Evolutionary conservation across 2,329 filamentous ascomycete genomes (phyloP), one percentile per base, ranked within the genome.

Genomic region (Aspergillus sclerotialis): DNA sequence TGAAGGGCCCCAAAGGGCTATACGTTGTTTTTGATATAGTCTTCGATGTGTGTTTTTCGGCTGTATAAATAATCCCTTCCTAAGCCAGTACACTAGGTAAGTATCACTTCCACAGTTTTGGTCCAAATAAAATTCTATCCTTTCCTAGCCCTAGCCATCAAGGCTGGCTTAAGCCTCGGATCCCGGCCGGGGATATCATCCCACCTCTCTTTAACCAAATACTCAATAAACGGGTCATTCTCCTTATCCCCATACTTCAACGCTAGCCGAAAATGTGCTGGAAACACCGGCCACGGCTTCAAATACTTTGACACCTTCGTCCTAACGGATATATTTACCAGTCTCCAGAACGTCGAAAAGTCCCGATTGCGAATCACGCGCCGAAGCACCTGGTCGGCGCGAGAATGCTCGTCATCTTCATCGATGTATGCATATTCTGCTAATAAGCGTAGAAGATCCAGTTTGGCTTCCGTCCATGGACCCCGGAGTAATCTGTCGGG

Each of bases 361-460:
- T 58, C 50, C 1, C 61, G 51, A n/a, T 49, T 50, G 13, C 54
- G 48, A 33, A 65, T 64, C 24, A 63, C 42, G 28, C 53, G 46
- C 5, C 52, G 47, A 2, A 63, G 46, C 3, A 60, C 48, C 1
- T 45, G 46, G 12, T 49, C 50, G 1, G 60, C 59, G 6, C 62
- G 54, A 1, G 51, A 38, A 6, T 42, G 45, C 1, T 25, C 26
- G 3, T 49, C 40, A 19, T 62, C 53, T 14, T 57, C 54, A 32
- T 65, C 61, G n/a, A 64, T 48, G 24, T 59, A 63, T 5, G 61
- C 58, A 17, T 57, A 53, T 10, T 40, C 37, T 1, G 58, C 51
- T 1, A 68, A 42, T 0, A 68, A 39, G 10, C 55, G 45, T 2
- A 68, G 49, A 7, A 68, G 55, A 16, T 60, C 53, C 4, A 67